A percentile compares a stretch with the other conserved stretches of the same genome.
These are phyloP conservation scores for Iris pallida DNA, from an alignment of 116 monocot species.

Conservation along the genomic window DNA sequence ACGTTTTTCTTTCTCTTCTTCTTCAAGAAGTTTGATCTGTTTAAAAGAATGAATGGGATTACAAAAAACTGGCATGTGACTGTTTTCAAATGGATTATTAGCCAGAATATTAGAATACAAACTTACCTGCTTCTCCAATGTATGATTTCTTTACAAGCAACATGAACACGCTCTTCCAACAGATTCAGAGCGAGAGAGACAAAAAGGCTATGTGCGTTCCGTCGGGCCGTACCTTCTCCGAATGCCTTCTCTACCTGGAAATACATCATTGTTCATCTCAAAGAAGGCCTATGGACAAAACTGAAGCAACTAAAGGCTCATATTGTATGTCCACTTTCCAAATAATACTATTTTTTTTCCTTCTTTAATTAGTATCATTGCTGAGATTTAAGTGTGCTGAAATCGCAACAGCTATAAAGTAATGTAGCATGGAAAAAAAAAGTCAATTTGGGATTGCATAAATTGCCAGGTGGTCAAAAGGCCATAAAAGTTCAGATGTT, in stretches of 20 bases:
- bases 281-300: not conserved
- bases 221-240: conserved; percentile 91
- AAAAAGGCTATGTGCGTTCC: conserved; percentile 92
- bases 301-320: not conserved
- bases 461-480: too few species aligned
- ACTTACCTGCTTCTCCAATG: conserved; percentile 86
- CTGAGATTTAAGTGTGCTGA: too few species aligned
- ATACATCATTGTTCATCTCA: not conserved
- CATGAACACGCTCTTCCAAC: conserved; percentile 83
- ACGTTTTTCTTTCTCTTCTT: conserved; percentile 94
- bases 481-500: too few species aligned
- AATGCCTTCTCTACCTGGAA: conserved; percentile 95
- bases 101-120: too few species aligned
- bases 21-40: conserved; percentile 90
- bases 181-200: conserved; percentile 81
- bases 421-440: too few species aligned
- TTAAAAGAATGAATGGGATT: conserved; percentile 5
- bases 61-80: not conserved
- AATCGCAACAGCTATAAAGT: too few species aligned
- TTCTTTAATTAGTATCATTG: too few species aligned
- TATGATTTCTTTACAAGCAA: conserved; percentile 98
- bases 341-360: too few species aligned
- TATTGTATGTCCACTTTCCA: too few species aligned
- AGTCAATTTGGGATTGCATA: too few species aligned
- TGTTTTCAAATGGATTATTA: not conserved